These are phyloP conservation scores for Adansonia madagascariensis DNA, from an alignment of 441 rosid genomes.

Conservation along the genomic window DNA sequence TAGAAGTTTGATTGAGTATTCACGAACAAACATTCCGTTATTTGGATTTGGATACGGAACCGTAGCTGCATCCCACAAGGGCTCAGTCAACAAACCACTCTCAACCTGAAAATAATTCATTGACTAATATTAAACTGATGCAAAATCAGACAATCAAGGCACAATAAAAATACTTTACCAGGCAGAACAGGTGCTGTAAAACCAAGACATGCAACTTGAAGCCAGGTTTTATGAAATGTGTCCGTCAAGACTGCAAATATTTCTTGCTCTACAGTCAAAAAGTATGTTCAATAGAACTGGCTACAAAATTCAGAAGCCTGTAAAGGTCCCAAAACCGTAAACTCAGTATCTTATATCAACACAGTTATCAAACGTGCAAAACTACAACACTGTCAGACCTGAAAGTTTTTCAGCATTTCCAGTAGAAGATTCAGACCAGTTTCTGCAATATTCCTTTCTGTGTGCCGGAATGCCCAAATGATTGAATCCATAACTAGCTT, in stretches of 20 bases:
- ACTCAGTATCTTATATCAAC: constrained; percentile 27
- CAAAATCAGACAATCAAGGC: not conserved
- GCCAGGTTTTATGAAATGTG: constrained; percentile 98
- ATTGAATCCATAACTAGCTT: constrained; percentile 99
- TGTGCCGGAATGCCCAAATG: constrained; percentile 99
- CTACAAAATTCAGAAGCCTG: constrained; percentile 78
- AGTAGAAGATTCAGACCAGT: constrained; percentile 88
- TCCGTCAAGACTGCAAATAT: constrained; percentile 92
- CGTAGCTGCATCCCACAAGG: constrained; percentile 82
- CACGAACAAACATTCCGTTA: constrained; percentile 78
- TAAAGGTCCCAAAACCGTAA: constrained; percentile 28
- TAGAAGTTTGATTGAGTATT: constrained; percentile 87
- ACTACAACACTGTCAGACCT: constrained; percentile 52
- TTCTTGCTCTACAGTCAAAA: constrained; percentile 85
- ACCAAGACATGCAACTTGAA: constrained; percentile 94
- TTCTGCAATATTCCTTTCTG: constrained; percentile 97
- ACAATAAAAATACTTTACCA: constrained; percentile 49
- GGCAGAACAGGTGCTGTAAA: constrained; percentile 82
- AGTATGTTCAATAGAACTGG: constrained; percentile 70
- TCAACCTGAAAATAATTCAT: constrained; percentile 61
- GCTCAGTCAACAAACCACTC: constrained; percentile 79
- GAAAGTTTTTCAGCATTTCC: constrained; percentile 94
- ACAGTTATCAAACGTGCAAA: constrained; percentile 11
- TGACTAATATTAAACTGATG: not conserved
- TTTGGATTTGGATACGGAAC: constrained; percentile 74